Conservation (phyloP, 495 filamentous ascomycete species). For the Pyronema domesticum region DNA sequence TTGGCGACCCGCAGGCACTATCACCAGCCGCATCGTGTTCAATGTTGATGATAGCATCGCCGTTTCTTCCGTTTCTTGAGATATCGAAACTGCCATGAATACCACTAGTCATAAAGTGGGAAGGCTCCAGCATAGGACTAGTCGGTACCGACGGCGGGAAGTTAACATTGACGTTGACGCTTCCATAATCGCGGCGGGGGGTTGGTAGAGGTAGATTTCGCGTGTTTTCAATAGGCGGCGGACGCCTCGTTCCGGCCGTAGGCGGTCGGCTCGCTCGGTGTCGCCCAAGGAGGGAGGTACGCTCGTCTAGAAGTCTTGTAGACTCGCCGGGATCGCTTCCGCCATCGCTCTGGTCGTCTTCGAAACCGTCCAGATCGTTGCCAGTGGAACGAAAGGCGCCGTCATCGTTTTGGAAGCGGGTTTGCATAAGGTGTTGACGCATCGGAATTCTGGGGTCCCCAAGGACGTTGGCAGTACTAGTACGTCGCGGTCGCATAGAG, state of each 20-base stretch:
- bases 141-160: slow-evolving; percentile 89
- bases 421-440: no score
- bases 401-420: slow-evolving; percentile 3
- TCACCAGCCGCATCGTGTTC: slow-evolving; percentile 7
- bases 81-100: slow-evolving; percentile 36
- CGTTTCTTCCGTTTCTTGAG: slow-evolving; percentile 28
- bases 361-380: not conserved
- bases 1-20: slow-evolving; percentile 10
- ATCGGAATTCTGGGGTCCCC: no score
- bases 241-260: not conserved
- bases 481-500: slow-evolving; percentile 48
- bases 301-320: slow-evolving; percentile 23
- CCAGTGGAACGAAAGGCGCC: slow-evolving; percentile 7
- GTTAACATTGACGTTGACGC: slow-evolving; percentile 73
- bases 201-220: slow-evolving; percentile 8
- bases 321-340: slow-evolving; percentile 32
- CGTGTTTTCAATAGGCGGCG: not conserved
- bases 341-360: slow-evolving; percentile 6
- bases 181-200: slow-evolving; percentile 14
- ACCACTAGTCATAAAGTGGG: slow-evolving; percentile 10
- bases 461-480: slow-evolving; percentile 15
- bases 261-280: slow-evolving; percentile 8
- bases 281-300: slow-evolving; percentile 10
- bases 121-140: slow-evolving; percentile 41
- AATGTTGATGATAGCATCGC: slow-evolving; percentile 26